phyloP scores from a whole-genome alignment of 2,329 filamentous ascomycete genomes.

The Teratosphaeria pseudoeucalypti region DNA sequence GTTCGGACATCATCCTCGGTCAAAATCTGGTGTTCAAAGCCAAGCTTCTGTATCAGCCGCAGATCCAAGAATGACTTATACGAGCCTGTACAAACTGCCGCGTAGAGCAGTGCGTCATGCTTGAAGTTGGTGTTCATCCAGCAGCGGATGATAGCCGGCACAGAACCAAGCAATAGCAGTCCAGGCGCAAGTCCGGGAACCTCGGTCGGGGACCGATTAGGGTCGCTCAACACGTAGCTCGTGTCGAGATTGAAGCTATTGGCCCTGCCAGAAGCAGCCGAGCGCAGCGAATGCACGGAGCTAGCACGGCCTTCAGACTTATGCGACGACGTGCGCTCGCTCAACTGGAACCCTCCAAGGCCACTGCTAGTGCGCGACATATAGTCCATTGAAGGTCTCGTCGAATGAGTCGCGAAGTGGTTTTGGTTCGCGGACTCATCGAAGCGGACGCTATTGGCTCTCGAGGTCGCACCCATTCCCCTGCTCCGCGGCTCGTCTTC shows the following conservation, averaged over 20 bases:
- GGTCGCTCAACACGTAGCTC: slow-evolving; percentile 53
- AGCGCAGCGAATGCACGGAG: slow-evolving; percentile 71
- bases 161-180: slow-evolving; percentile 74
- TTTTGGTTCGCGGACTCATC: slow-evolving; percentile 91
- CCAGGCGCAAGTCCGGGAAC: slow-evolving; percentile 70
- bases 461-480: slow-evolving; percentile 67
- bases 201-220: slow-evolving; percentile 59
- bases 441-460: slow-evolving; percentile 94
- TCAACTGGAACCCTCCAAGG: slow-evolving; percentile 68
- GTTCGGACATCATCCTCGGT: slow-evolving; percentile 49
- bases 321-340: slow-evolving; percentile 83
- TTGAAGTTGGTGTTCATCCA: slow-evolving; percentile 89
- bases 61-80: slow-evolving; percentile 75
- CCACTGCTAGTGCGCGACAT: slow-evolving; percentile 58
- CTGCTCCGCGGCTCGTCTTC: slow-evolving; percentile 66
- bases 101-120: slow-evolving; percentile 79
- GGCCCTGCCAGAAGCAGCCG: slow-evolving; percentile 65
- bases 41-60: slow-evolving; percentile 63
- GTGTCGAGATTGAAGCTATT: slow-evolving; percentile 82
- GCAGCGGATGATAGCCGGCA: slow-evolving; percentile 89
- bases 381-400: slow-evolving; percentile 74
- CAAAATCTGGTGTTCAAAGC: slow-evolving; percentile 48
- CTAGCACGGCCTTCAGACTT: slow-evolving; percentile 93
- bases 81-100: slow-evolving; percentile 83
- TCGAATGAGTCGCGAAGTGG: slow-evolving; percentile 67